Percentiles rank a stretch among this genome's conserved stretches.
These are phyloP conservation scores for Pyrrhoderma lamaoense DNA, from an alignment of 1,284 basidiomycete genomes.

Conservation along the genomic window DNA sequence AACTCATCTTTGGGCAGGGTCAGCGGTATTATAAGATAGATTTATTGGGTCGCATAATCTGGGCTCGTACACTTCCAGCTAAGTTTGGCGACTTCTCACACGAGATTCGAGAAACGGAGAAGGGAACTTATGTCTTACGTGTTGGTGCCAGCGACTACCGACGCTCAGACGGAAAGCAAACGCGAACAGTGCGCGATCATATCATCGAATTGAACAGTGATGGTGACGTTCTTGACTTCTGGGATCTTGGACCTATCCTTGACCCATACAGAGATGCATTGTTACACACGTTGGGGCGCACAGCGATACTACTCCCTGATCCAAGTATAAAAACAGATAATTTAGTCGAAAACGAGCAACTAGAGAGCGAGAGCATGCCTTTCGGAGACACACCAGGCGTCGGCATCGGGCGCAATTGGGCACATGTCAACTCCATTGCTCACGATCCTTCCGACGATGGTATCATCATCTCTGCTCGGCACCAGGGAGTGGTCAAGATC, in stretches of 20 bases:
- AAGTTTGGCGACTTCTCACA: constrained; percentile 8
- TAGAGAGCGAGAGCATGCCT: not conserved
- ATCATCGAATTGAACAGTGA: constrained; percentile 6
- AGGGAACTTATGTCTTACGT: constrained; percentile 8
- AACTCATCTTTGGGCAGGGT: constrained; percentile 6
- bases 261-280: constrained; percentile 3
- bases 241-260: constrained; percentile 5
- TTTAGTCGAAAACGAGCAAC: constrained; percentile 1
- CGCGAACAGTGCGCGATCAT: constrained; percentile 4
- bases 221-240: constrained; percentile 7
- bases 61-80: constrained; percentile 4
- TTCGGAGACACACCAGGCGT: constrained; percentile 5
- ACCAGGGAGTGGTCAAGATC: constrained; percentile 5
- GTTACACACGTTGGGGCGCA: constrained; percentile 1
- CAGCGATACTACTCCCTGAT: not conserved
- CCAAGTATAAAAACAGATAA: not conserved
- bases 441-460: constrained; percentile 5
- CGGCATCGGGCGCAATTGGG: constrained; percentile 6
- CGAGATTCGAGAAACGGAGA: constrained; percentile 6
- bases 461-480: constrained; percentile 2
- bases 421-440: constrained; percentile 5
- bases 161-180: not conserved
- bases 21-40: constrained; percentile 6
- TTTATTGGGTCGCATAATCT: constrained; percentile 1
- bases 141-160: constrained; percentile 2